Conservation (phyloP, 164 flowering plant genomes). For the Nymphaea thermarum region DNA sequence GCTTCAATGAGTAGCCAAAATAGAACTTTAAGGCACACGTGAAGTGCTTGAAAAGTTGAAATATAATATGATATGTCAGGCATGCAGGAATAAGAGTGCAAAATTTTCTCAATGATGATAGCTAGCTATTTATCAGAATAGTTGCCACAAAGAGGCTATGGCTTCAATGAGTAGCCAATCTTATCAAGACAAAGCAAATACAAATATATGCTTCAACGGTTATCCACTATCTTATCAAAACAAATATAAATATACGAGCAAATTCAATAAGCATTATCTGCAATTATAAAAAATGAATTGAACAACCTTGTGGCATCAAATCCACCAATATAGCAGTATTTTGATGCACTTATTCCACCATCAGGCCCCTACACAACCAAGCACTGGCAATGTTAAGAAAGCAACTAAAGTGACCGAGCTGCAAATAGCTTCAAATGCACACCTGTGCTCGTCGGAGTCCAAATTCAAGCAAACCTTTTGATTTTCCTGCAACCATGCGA, state of each 20-base stretch:
- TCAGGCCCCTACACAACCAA: conserved; percentile 74
- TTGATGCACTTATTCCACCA: conserved; percentile 93
- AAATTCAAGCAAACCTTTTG: conserved; percentile 82
- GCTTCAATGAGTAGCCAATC: not conserved
- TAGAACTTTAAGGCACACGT: too few relatives aligned
- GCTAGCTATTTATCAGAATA: too few relatives aligned
- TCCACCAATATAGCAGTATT: conserved; percentile 88
- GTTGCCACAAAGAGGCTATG: not conserved
- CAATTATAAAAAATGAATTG: not conserved
- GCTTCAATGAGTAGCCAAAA: too few relatives aligned
- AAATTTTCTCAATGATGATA: too few relatives aligned
- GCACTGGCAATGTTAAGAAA: not conserved
- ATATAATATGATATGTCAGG: too few relatives aligned
- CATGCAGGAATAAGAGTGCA: too few relatives aligned
- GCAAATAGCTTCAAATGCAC: conserved; percentile 3
- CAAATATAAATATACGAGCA: too few relatives aligned
- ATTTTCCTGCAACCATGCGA: conserved; percentile 90
- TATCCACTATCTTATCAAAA: not conserved
- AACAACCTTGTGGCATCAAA: conserved; percentile 94
- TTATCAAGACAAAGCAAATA: not conserved
- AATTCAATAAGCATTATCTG: too few relatives aligned
- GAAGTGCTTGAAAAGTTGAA: too few relatives aligned
- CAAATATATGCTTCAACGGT: not conserved
- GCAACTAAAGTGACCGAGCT: not conserved
- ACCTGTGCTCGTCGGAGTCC: conserved; percentile 98